Conservation (phyloP, 2,329 filamentous ascomycete species). For the Pestalotiopsis sp. region DNA sequence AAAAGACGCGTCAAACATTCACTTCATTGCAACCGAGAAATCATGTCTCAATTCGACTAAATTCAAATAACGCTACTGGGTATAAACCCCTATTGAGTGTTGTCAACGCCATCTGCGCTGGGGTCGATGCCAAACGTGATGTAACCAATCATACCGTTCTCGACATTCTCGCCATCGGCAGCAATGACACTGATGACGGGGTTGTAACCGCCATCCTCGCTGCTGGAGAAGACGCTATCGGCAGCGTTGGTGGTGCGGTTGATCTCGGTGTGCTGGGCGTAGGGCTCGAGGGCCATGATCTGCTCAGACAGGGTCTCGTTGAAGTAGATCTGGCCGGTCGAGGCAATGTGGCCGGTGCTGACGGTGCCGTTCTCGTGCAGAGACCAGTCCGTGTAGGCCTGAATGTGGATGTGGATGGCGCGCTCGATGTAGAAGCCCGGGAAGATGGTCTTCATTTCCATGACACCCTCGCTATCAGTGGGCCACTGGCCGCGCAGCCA, state of each 20-base stretch:
- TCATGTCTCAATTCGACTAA: too few relatives aligned
- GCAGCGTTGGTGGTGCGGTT: constrained; percentile 36
- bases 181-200: constrained; percentile 34
- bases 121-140: constrained; percentile 38
- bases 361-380: constrained; percentile 20
- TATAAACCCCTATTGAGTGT: not conserved
- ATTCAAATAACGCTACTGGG: not conserved
- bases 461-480: constrained; percentile 27
- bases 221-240: constrained; percentile 21
- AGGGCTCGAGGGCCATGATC: constrained; percentile 37
- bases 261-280: constrained; percentile 34
- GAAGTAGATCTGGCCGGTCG: constrained; percentile 20
- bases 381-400: constrained; percentile 17
- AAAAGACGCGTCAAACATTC: too few relatives aligned
- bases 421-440: constrained; percentile 26
- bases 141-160: constrained; percentile 38
- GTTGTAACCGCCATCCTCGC: constrained; percentile 28
- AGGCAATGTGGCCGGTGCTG: constrained; percentile 16
- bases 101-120: not conserved
- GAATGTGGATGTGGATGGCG: constrained; percentile 25
- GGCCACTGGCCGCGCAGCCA: constrained; percentile 31
- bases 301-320: constrained; percentile 22
- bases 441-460: constrained; percentile 27
- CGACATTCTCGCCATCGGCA: constrained; percentile 33
- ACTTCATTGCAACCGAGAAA: too few relatives aligned